Conservation (phyloP, 2,329 filamentous ascomycete genomes). For the Claviceps capensis region DNA sequence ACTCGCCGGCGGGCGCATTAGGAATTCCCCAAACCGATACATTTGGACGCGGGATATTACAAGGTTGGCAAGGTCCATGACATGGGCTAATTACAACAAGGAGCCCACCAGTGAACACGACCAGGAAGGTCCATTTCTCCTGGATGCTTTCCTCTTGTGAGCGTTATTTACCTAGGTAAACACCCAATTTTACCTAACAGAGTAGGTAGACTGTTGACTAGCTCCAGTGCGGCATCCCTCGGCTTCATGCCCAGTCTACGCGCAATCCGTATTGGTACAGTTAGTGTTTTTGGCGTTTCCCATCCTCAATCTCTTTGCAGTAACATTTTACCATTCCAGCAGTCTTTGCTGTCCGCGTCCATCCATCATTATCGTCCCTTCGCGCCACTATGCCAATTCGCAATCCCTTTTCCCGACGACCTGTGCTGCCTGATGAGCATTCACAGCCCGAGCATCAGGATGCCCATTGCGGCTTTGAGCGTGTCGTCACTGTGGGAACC, state of each 20-base stretch:
- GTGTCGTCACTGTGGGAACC: conserved; percentile 48
- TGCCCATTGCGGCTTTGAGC: conserved; percentile 36
- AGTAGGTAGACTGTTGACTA: too few relatives aligned
- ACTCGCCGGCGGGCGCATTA: too few relatives aligned
- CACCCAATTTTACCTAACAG: too few relatives aligned
- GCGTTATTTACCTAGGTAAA: not conserved
- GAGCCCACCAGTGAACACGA: too few relatives aligned
- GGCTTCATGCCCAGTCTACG: not conserved
- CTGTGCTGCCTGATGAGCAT: conserved; percentile 43
- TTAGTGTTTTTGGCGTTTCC: not conserved
- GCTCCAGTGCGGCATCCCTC: not conserved
- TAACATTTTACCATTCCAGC: not conserved
- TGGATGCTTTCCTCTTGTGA: not conserved
- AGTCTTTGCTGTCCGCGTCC: not conserved
- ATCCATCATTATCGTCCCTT: not conserved
- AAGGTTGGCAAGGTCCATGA: not conserved
- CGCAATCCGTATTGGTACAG: not conserved
- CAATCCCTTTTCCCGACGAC: conserved; percentile 54
- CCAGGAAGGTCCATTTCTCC: too few relatives aligned
- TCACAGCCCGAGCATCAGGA: conserved; percentile 25
- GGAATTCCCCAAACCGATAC: not conserved
- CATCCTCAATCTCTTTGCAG: not conserved
- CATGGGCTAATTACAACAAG: too few relatives aligned
- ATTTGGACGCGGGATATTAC: not conserved
- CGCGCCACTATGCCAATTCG: conserved; percentile 48